Percentiles rank a stretch among this genome's conserved stretches.
Evolutionary conservation across 768 basidiomycete species (phyloP).

Genomic region (Cystobasidiopsis lactophilus): DNA sequence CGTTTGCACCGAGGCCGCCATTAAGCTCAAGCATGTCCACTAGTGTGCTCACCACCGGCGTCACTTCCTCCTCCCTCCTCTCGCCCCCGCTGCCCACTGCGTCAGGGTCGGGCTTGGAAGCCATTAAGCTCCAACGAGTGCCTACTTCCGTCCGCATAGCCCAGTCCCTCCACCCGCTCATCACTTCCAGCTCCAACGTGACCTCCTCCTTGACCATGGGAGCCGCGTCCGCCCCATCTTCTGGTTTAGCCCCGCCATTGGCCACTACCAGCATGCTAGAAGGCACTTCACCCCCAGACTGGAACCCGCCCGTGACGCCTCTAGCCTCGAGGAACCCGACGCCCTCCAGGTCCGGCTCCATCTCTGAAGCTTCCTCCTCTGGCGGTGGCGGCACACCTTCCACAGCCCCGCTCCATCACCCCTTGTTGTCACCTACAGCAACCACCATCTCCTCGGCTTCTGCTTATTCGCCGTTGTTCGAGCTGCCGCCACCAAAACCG

Average conservation of each 20-base stretch:
- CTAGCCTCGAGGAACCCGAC: background rate
- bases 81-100: background rate
- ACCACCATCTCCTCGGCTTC: too few relatives aligned
- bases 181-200: background rate
- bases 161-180: constrained; percentile 24
- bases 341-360: background rate
- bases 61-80: too few relatives aligned
- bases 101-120: background rate
- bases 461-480: constrained; percentile 2
- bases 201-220: background rate
- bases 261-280: background rate
- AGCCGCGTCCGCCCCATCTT: too few relatives aligned
- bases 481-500: background rate
- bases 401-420: too few relatives aligned
- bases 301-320: background rate
- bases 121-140: constrained; percentile 27
- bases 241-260: too few relatives aligned
- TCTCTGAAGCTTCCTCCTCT: too few relatives aligned
- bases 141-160: constrained; percentile 28
- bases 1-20: background rate
- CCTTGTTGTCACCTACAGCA: too few relatives aligned
- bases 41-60: background rate
- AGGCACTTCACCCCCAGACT: background rate
- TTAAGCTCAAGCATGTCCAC: background rate
- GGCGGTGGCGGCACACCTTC: too few relatives aligned